Base-by-base conservation (phyloP, 2,329 filamentous ascomycete species). In the Aspergillus sergii region DNA sequence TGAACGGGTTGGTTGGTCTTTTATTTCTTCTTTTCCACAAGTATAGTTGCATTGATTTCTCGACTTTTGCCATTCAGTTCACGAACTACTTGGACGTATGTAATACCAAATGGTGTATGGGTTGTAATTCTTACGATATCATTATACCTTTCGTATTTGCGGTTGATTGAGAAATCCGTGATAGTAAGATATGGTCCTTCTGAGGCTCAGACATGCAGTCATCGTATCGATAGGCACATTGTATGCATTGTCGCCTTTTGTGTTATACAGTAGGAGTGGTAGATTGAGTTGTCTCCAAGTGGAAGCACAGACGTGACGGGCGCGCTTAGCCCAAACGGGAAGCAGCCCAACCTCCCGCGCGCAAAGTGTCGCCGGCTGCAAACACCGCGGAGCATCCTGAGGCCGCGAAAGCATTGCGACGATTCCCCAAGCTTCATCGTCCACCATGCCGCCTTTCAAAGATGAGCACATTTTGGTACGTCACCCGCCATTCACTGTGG, bases 381-480 rank as follows among this genome's bases (percentile, higher is more conserved):
- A 68, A 68, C 65, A 65, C 63, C 62, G 64, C 67, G 67, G 67
- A 65, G 64, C 57, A 56, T 34, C 45, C 41, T 50, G 51, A 32
- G 50, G 59, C 61, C 56, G 51, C 57, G 36, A 58, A n/a, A 61
- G 59, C 61, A 67, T 62, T 65, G 66, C 62, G 68, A 70, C 66
- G 57, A 61, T 60, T 58, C 51, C 65, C 58, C 59, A 62, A 59
- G 45, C 45, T 58, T 59, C 61, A 61, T 59, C 62, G 34, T 61
- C 59, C 67, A 77, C 62, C 39, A 83, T 83, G 82, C 80, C 82
- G 59, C 80, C 81, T 28, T 84, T 84, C 69, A 84, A 83, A 73
- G 82, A 84, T 78, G 82, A 84, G 73, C 82, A 83, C 71, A 78
- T 84, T 60, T 70, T 84, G 69, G 82, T 84, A 77, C 64, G 78